Base-by-base conservation (phyloP, 495 filamentous ascomycete genomes). In the Lophiotrema nucula region DNA sequence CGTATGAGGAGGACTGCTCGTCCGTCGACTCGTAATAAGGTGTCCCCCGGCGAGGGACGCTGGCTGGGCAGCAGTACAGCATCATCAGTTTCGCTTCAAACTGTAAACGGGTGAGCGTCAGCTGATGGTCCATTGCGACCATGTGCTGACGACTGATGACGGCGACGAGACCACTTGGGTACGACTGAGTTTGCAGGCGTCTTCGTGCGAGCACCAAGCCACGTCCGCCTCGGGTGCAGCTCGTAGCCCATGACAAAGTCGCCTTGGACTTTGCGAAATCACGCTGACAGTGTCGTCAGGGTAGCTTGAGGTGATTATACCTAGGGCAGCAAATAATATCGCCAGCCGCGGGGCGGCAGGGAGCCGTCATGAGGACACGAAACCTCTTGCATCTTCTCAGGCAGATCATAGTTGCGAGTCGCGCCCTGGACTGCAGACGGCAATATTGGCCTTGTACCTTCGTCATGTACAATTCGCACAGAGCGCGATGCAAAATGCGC, bases 251-350 rank as follows among this genome's bases (percentile, higher is more conserved):
- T 58, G 47, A 58, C 53, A 48, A 21, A 42, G 43, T 15, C 37
- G 49, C 12, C 3, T 18, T 41, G 35, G 49, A 26, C 37, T 13
- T 19, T 5, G 27, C 47, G n/a, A n/a, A 46, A 44, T 27, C 10
- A 46, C 51, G 51, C 51, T 55, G 39, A 55, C 51, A 23, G 10
- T 18, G 16, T 37, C 46, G 46, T 28, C 22, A 10, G 12, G 46
- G 46, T 26, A 8, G 46, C n/a, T n/a, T 26, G 15, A 46, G n/a
- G 4, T 3, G 2, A 48, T 18, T 2, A 12, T 18, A 16, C 47
- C 44, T 56, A 25, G 47, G 54, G 55, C 55, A 58, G 27, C 55
- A 58, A 51, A 50, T 58, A 35, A 27, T 46, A 25, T 47, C 41
- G 52, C 52, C 27, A 56, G 43, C 16, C 52, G 52, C 54, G 31